Percentiles rank a stretch among this genome's conserved stretches.
Evolutionary conservation across 257 asterid species (phyloP).

Genomic region (Nicotiana obtusifolia): DNA sequence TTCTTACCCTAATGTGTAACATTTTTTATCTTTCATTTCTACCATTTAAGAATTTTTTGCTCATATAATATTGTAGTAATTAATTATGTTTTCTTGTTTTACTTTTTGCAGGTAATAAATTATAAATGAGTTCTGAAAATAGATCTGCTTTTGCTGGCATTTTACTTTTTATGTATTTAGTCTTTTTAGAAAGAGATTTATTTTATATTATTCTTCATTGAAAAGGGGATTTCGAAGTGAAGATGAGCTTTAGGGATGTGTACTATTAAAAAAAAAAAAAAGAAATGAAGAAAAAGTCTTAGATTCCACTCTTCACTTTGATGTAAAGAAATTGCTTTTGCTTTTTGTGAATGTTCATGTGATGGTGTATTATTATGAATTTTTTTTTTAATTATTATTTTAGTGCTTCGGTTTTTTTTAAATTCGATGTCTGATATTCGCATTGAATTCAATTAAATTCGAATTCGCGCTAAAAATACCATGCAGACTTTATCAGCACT

Average conservation of each 20-base stretch:
- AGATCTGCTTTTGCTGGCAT: constrained; percentile 14
- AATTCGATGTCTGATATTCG: too few relatives aligned
- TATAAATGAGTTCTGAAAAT: constrained; percentile 2
- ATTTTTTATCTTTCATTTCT: background rate
- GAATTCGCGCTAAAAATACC: too few relatives aligned
- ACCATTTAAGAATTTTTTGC: background rate
- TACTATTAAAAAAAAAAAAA: constrained; percentile 5
- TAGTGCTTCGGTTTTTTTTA: too few relatives aligned
- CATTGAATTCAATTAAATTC: too few relatives aligned
- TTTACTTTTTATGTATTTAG: constrained; percentile 18
- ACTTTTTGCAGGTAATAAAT: constrained; percentile 61
- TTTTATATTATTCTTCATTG: background rate
- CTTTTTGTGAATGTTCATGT: constrained; percentile 25
- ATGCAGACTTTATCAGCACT: too few relatives aligned
- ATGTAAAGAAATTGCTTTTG: constrained; percentile 27
- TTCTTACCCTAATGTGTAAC: background rate
- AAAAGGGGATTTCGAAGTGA: background rate
- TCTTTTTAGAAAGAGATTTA: constrained; percentile 11
- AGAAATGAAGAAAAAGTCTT: background rate
- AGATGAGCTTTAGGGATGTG: background rate
- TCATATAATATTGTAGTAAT: background rate
- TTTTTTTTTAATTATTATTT: too few relatives aligned
- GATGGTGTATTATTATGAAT: too few relatives aligned
- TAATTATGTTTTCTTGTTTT: background rate
- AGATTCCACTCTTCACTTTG: constrained; percentile 36